Evolutionary conservation across 2,329 filamentous ascomycete genomes (phyloP), one percentile per base, ranked within the genome.

Genomic region (Penicillium sp.): DNA sequence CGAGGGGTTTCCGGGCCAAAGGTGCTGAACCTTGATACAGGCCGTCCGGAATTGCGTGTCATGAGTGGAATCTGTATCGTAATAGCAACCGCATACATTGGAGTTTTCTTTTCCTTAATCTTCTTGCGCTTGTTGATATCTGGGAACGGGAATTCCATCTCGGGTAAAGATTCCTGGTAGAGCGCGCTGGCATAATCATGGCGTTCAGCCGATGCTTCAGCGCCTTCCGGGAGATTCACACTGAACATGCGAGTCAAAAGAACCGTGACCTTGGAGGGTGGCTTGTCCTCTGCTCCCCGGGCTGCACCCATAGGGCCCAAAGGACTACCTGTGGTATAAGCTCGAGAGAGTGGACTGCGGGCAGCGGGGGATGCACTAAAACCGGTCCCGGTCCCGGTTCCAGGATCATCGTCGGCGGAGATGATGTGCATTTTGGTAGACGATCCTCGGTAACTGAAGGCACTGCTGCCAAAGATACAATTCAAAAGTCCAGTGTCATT

Each of bases 371-470:
- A 71, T 11, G 60, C 57, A 27, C 58, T 64, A 5, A 63, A 49
- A 5, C 62, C 59, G 16, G 56, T 58, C 7, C 62, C 59, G 16
- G 56, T 58, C 27, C 62, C 59, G n/a, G 55, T 58, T 31, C 62
- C 63, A 5, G 67, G 55, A 24, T 74, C 71, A 40, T 70, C 69
- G 57, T 77, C 73, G 2, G 73, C 69, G 21, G 77, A 76, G 57
- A 85, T 76, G 49, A 85, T 80, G 65, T 86, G 83, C 66, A 85
- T 79, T 66, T 86, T 86, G 43, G 83, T 85, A 22, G 81, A 83
- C 8, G 82, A 80, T n/a, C 81, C 81, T 39, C 80, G 74, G 63
- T 84, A 84, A 57, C 78, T 81, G 65, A 84, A 81, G 38, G 80
- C 79, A 49, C 79, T 79, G 57, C 82, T 83, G 27, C 83, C 83